Evolutionary conservation across 139 green algal genomes (phyloP).

Genomic region (Coelastrella sp.): DNA sequence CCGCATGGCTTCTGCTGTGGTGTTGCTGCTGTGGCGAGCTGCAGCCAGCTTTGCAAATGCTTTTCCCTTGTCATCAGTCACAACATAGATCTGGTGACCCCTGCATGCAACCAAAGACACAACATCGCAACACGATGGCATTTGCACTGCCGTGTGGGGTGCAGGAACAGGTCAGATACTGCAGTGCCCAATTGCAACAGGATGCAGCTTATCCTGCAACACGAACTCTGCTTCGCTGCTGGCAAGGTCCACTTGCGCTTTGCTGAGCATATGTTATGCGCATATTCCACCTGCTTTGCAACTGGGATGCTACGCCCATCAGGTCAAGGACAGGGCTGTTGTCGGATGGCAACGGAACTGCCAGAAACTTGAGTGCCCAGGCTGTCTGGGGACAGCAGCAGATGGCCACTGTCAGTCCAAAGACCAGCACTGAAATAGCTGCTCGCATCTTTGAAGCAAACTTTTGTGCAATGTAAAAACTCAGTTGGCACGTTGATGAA

Average conservation of each 20-base stretch:
- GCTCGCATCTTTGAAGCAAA: neutral
- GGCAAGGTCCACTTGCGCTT: too few relatives aligned
- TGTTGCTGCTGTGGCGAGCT: conserved; percentile 45
- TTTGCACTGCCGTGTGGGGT: too few relatives aligned
- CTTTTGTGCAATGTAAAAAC: neutral
- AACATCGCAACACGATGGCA: neutral
- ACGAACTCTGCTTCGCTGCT: too few relatives aligned
- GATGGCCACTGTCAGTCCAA: neutral
- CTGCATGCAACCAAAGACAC: conserved; percentile 12
- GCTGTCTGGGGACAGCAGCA: neutral
- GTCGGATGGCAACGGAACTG: neutral
- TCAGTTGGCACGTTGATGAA: neutral
- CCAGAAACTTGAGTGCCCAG: neutral
- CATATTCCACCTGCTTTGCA: conserved; percentile 24
- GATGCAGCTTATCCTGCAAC: too few relatives aligned
- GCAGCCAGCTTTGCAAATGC: conserved; percentile 13
- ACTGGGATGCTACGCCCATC: conserved; percentile 3
- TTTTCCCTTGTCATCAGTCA: neutral
- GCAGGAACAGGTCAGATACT: too few relatives aligned
- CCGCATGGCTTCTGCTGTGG: conserved; percentile 24
- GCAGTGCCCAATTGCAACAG: too few relatives aligned
- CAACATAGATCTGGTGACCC: conserved; percentile 21
- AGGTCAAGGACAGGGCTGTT: conserved; percentile 16
- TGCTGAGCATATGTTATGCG: too few relatives aligned
- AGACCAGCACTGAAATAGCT: too few relatives aligned